phyloP scores from a whole-genome alignment of 2,329 filamentous ascomycete genomes.

The Penicillium expansum region DNA sequence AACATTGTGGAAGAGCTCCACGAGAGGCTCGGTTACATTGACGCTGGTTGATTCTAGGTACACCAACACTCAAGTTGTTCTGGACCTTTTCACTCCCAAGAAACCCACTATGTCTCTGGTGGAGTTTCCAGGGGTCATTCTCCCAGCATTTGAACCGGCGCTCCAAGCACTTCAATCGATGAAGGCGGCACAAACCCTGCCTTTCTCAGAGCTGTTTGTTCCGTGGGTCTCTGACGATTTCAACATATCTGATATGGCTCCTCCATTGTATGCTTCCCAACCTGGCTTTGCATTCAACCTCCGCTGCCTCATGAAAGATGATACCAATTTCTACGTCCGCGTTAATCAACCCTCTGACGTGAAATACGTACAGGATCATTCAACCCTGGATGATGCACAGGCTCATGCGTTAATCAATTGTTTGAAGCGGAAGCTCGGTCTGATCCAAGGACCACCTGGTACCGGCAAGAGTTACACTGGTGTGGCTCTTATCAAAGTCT shows the following conservation, averaged over 20 bases:
- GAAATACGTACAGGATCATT: conserved; percentile 14
- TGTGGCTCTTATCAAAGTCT: conserved; percentile 30
- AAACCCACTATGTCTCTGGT: conserved; percentile 43
- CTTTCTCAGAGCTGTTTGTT: conserved; percentile 49
- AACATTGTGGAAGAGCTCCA: conserved; percentile 27
- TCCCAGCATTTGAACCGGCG: conserved; percentile 58
- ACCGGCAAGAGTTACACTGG: conserved; percentile 31
- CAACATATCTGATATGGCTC: conserved; percentile 33
- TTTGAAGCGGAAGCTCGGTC: conserved; percentile 18
- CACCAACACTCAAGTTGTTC: conserved; percentile 22
- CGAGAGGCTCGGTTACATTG: conserved; percentile 30
- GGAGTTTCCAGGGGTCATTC: conserved; percentile 61
- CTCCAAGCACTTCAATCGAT: conserved; percentile 57
- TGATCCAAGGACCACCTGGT: conserved; percentile 32
- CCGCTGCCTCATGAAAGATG: conserved; percentile 27
- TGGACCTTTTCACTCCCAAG: conserved; percentile 14
- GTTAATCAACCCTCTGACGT: conserved; percentile 15
- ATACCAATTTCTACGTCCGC: conserved; percentile 19
- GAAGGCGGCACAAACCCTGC: conserved; percentile 44
- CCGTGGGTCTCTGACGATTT: conserved; percentile 16
- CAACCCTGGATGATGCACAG: conserved; percentile 24
- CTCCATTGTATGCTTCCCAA: conserved; percentile 53
- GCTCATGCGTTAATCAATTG: conserved; percentile 18
- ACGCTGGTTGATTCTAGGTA: conserved; percentile 27
- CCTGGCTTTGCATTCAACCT: conserved; percentile 50